Base-by-base conservation (phyloP, 768 basidiomycete genomes). In the Leucocoprinus leucothites region DNA sequence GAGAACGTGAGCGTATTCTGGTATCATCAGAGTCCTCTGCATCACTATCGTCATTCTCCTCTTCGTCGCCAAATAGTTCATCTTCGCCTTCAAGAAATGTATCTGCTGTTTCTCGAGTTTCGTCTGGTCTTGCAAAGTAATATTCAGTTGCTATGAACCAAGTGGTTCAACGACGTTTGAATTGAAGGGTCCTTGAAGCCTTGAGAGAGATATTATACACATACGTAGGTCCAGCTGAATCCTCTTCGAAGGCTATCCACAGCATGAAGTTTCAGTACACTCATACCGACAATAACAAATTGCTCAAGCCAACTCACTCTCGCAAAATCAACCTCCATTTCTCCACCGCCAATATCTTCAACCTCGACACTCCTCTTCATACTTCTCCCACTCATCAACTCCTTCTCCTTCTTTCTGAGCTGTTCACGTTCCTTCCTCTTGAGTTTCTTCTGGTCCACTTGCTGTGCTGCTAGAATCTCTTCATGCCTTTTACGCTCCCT, bases 51-150 rank as follows among this genome's bases (percentile, higher is more conserved):
- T n/a, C n/a, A n/a, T n/a, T 31, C 31, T 11, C 31, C 31, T 31
- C 31, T 5, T 47, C 48, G 14, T 56, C 42, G 4, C 26, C 42
- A 14, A 43, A 42, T 2, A 42, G 22, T 22, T 56, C 54, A 11
- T 56, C 54, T 25, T 56, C 54, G 19, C 54, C 54, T 43, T 56
- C 54, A 21, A 56, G 54, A 22, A 42, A 56, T 5, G 21, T 44
- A 9, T 49, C 21, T 35, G 54, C 47, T 14, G 25, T 43, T 19
- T 56, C 54, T 11, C 26, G 18, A 9, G 38, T 3, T 24, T 56
- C 47, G 18, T 56, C 22, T 7, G 25, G 26, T 4, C 25, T 34
- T 6, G 54, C 42, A n/a, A 24, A 22, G 21, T 56, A 56, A 21
- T 34, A 48, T 14, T 48, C 47, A 18, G 47, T 56, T 8, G 47